phyloP scores from a whole-genome alignment of 805 yeast genomes.

The Lachancea sp. region DNA sequence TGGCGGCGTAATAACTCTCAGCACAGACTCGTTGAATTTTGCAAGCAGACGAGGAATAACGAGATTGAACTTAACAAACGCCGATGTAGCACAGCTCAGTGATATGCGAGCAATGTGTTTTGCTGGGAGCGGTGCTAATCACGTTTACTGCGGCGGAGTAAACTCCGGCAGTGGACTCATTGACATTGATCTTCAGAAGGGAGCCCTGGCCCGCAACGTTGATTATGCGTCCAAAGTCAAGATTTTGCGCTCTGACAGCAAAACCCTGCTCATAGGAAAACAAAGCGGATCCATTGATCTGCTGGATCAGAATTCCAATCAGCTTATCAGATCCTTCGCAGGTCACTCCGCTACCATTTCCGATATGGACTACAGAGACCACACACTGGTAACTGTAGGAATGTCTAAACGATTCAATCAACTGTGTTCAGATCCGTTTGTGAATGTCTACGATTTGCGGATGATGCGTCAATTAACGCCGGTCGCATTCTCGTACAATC shows the following conservation, averaged over 20 bases:
- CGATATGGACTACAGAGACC: conserved; percentile 59
- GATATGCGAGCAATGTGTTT: conserved; percentile 39
- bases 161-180: conserved; percentile 33
- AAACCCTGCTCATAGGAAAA: conserved; percentile 53
- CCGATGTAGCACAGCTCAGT: conserved; percentile 29
- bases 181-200: conserved; percentile 39
- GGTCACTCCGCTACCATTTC: conserved; percentile 59
- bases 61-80: conserved; percentile 29
- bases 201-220: conserved; percentile 32
- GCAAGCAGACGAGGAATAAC: conserved; percentile 53
- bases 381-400: conserved; percentile 74
- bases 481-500: conserved; percentile 61
- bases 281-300: conserved; percentile 57
- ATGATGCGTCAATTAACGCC: conserved; percentile 69
- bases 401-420: conserved; percentile 58
- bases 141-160: conserved; percentile 40
- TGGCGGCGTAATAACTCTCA: conserved; percentile 53
- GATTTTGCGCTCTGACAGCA: conserved; percentile 44
- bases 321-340: conserved; percentile 45
- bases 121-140: conserved; percentile 37
- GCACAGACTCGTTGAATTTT: conserved; percentile 45
- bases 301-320: conserved; percentile 48
- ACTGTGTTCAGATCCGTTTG: conserved; percentile 66
- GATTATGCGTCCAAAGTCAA: conserved; percentile 42
- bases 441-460: conserved; percentile 74